Base-by-base conservation (phyloP, 148 eudicot genomes). In the Camellia japonica region DNA sequence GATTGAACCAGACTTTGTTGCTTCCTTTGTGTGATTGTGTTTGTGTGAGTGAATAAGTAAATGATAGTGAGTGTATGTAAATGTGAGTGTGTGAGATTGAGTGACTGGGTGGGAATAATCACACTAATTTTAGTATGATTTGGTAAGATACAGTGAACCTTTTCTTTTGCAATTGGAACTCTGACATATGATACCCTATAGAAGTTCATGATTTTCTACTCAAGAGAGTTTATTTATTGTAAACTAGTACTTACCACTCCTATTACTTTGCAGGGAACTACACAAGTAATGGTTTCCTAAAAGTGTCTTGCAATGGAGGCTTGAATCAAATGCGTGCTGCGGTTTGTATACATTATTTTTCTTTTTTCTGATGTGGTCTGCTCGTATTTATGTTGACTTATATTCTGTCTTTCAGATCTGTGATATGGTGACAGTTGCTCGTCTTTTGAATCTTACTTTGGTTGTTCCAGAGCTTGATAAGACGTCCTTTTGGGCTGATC, bases 251-350 rank as follows among this genome's bases (percentile, higher is more conserved):
- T 68, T 7, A 15, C 20, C 41, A 64, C 69, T 30, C 49, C 47
- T 77, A 56, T 72, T 44, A 60, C 63, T 85, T 63, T 91, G 81
- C 91, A 95, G 98, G 98, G 82, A 90, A 90, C 71, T 95, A 95
- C 80, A 85, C 87, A 69, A 95, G 97, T 84, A 95, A 90, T 73
- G 98, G 98, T 73, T 92, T 88, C 83, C 89, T 95, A 7, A 88
- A 83, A 83, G 94, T 95, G 16, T 88, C 94, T 70, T 93, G 97
- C 90, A 95, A 95, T 75, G 98, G 98, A 65, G 98, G 98, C 65
- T 88, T 95, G 92, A 95, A 95, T 88, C 98, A 93, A 85, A 95
- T 95, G 98, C 94, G 98, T 74, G 91, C 98, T 85, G 98, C 93
- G 93, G 98, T 95, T 81, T 72, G 94, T 90, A 68, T 58, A 78